These are phyloP conservation scores for Podospora pseudopauciseta DNA, from an alignment of 495 filamentous ascomycete genomes.

Conservation along the genomic window DNA sequence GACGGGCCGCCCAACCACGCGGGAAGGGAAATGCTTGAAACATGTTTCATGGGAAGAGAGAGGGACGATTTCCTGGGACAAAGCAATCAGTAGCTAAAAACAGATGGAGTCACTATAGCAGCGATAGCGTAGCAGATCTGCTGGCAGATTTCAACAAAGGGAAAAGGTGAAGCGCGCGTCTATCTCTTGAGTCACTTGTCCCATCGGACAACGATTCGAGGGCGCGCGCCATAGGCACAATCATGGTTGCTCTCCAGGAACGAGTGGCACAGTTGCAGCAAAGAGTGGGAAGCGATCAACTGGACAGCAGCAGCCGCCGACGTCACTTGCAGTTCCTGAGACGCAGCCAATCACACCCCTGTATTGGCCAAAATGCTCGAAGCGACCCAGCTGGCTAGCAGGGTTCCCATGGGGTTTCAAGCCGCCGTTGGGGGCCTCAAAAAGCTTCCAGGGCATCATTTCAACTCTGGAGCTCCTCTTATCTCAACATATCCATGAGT, in stretches of 20 bases:
- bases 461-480: not conserved
- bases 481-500: not conserved
- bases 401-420: not conserved
- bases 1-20: conserved; percentile 4
- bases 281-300: too few relatives aligned
- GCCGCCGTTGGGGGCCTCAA: not conserved
- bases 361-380: not conserved
- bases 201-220: too few relatives aligned
- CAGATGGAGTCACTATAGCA: not conserved
- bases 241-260: not conserved
- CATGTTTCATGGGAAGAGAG: conserved; percentile 11
- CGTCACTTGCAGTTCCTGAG: not conserved
- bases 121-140: not conserved
- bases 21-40: conserved; percentile 9
- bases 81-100: conserved; percentile 6
- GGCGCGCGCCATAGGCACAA: not conserved
- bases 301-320: not conserved
- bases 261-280: not conserved
- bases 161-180: conserved; percentile 23
- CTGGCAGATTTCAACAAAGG: not conserved
- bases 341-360: not conserved
- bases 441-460: not conserved
- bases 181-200: not conserved
- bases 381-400: not conserved
- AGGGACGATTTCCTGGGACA: not conserved